Evolutionary conservation across 2,329 filamentous ascomycete genomes (phyloP), one percentile per base, ranked within the genome.

Genomic region (Colletotrichum lentis): DNA sequence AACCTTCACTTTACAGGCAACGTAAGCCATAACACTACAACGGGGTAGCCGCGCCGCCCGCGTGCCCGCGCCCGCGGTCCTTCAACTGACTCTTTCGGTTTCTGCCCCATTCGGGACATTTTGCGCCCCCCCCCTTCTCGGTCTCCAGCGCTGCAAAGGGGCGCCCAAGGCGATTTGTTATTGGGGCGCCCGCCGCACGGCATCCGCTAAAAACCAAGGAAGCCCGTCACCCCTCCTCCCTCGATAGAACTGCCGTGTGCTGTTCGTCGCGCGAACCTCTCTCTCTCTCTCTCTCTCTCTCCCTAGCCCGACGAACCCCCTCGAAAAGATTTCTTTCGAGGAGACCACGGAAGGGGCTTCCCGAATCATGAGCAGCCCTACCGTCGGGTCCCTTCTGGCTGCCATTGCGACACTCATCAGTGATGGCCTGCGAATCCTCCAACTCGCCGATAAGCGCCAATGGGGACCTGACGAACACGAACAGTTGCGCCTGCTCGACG

Each of bases 391-490:
- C 71, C 81, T 88, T 74, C 83, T 88, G 75, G 85, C 85, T 74
- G 80, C 80, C 77, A 86, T 88, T 76, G 86, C 86, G 72, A 84
- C 80, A 70, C 80, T 82, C 60, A 76, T 88, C 72, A 80, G 80
- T 73, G 84, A 87, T 71, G 82, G 81, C 67, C 77, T 87, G 72
- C 85, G 84, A 73, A 83, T 84, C 71, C 78, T 88, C 73, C 80
- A 80, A 77, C 81, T 86, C 71, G 82, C 85, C 72, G 86, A 88
- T 76, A 88, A 87, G 77, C 81, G 82, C 52, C 82, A 84, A 69
- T 88, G 86, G 86, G 84, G 83, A 0, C 78, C 80, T 24, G 85
- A 88, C 79, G 86, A 88, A 78, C 83, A 86, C 74, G 86, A 88
- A 73, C 86, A 88, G 78, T 76, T 84, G 65, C 83, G 82, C 64